Base-by-base conservation (phyloP, 768 basidiomycete genomes). In the Lactarius indigo region DNA sequence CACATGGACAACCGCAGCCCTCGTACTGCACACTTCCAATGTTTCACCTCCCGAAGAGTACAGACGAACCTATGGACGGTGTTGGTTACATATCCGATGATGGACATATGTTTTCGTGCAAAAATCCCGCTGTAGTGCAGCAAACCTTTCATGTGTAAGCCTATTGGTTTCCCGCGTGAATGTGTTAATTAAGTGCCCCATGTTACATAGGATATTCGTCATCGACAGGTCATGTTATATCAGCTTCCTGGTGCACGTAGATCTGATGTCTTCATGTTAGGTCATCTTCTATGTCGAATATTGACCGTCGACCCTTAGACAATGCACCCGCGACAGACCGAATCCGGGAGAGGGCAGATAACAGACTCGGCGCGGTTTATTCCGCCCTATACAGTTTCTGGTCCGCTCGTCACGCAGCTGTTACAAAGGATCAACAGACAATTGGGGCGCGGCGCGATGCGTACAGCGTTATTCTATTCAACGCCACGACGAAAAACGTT, bases 101-200 rank as follows among this genome's bases (percentile, higher is more conserved):
- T 59, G 87, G 87, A 0, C 87, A 87, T 72, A 70, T 77, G 13
- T 87, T 85, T 63, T 33, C 72, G 2, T 87, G 87, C 75, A 78
- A 79, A 60, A 85, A 88, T 68, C 86, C 86, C 2, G 78, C 77
- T 0, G 76, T 82, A 5, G 75, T 83, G 74, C 81, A 81, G 18
- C 85, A 83, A 70, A 78, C 85, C 0, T 87, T 82, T 74, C 86
- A 88, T 72, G 84, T 88, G 84, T 87, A 72, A 66, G 84, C 78
- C 2, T 2, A 30, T 12, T 5, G 1, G 6, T 26, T 59, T 50
- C 1, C 1, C 12, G 12, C 50, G 17, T 20, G n/a, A 33, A 30
- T 50, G 23, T 10, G 20, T 47, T 62, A 26, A 58, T 33, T 13
- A 28, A 15, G 1, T 2, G 0, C 1, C n/a, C 15, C 30, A 39